phyloP scores from a whole-genome alignment of 2,329 filamentous ascomycete genomes.

The Fusarium sacchari region DNA sequence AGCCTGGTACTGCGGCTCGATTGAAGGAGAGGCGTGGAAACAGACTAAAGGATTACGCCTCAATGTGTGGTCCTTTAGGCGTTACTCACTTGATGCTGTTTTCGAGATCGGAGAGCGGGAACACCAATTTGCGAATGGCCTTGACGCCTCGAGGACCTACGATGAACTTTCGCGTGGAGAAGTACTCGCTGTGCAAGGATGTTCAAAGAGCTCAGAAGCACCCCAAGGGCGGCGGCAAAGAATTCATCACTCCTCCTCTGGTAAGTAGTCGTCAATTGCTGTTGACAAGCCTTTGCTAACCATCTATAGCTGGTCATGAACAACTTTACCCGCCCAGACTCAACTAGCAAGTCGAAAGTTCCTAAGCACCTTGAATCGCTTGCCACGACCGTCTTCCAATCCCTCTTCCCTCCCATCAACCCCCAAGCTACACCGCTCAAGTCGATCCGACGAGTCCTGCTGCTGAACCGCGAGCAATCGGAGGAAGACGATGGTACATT shows the following conservation, averaged over 20 bases:
- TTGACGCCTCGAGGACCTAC: constrained; percentile 92
- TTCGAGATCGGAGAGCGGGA: constrained; percentile 87
- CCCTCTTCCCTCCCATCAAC: constrained; percentile 94
- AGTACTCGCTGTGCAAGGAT: constrained; percentile 94
- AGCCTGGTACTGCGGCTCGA: constrained; percentile 89
- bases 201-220: constrained; percentile 85
- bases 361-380: constrained; percentile 94
- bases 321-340: constrained; percentile 79
- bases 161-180: constrained; percentile 91
- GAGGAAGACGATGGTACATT: constrained; percentile 74
- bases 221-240: constrained; percentile 83
- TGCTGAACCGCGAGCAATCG: constrained; percentile 82
- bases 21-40: constrained; percentile 92
- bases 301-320: constrained; percentile 87
- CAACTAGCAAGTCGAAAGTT: constrained; percentile 73
- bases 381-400: constrained; percentile 94
- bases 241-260: constrained; percentile 85
- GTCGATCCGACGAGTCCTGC: constrained; percentile 90
- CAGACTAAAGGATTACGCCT: constrained; percentile 88
- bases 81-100: constrained; percentile 94
- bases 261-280: constrained; percentile 54
- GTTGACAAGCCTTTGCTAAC: constrained; percentile 39
- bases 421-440: constrained; percentile 89
- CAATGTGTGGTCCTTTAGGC: constrained; percentile 94
- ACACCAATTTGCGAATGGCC: constrained; percentile 90